Conservation (phyloP, 1,284 basidiomycete genomes). For the Ceratobasidium sp. region DNA sequence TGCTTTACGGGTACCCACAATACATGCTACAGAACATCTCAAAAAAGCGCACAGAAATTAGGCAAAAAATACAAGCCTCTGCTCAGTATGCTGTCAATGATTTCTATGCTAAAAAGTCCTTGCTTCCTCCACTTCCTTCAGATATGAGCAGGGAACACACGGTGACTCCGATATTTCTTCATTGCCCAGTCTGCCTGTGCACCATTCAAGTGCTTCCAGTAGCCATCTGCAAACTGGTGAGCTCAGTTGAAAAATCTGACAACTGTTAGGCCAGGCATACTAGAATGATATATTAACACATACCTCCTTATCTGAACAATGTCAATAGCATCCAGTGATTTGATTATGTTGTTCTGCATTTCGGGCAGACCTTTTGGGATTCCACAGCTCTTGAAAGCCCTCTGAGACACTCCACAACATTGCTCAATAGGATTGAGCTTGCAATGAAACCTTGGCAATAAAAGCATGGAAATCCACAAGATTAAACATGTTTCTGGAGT, state of each 20-base stretch:
- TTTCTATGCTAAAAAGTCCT: too few relatives aligned
- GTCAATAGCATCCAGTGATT: neutral
- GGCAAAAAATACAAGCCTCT: too few relatives aligned
- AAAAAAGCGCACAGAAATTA: too few relatives aligned
- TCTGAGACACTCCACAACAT: neutral
- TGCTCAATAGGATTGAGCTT: constrained; percentile 38
- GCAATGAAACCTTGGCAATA: constrained; percentile 29
- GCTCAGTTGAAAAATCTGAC: neutral
- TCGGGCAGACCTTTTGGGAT: neutral
- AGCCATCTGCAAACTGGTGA: constrained; percentile 17
- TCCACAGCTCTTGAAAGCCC: neutral
- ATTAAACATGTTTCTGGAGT: constrained; percentile 9
- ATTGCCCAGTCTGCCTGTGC: constrained; percentile 17
- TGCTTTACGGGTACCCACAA: too few relatives aligned
- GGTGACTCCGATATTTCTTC: constrained; percentile 12
- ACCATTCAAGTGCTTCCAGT: constrained; percentile 1
- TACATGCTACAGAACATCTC: too few relatives aligned
- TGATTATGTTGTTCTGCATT: neutral
- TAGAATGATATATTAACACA: neutral
- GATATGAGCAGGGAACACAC: neutral
- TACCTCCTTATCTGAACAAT: neutral
- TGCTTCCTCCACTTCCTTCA: too few relatives aligned
- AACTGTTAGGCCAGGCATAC: too few relatives aligned
- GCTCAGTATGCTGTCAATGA: too few relatives aligned
- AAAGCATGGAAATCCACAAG: neutral